Evolutionary conservation across 1,284 basidiomycete genomes (phyloP).

Genomic region (Dichomitus squalens): DNA sequence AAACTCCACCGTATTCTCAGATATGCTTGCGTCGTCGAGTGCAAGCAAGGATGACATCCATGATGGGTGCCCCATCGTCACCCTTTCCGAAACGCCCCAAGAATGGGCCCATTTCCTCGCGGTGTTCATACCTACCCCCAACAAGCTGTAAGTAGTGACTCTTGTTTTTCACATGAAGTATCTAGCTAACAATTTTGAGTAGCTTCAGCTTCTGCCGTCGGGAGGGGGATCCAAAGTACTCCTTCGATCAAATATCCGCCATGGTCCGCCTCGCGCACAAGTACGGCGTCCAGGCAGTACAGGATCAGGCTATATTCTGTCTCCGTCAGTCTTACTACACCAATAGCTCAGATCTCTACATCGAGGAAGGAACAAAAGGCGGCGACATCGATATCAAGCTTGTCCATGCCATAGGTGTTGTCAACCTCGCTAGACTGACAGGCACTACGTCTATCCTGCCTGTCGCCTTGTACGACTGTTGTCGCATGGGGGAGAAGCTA

Average conservation of each 20-base stretch:
- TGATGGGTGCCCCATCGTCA: conserved; percentile 11
- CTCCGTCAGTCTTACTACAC: no score
- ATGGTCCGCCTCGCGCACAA: conserved; percentile 9
- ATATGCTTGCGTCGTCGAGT: conserved; percentile 8
- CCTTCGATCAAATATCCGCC: not conserved
- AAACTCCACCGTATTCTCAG: conserved; percentile 12
- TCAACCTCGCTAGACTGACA: conserved; percentile 5
- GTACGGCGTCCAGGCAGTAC: conserved; percentile 2
- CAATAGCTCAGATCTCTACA: no score
- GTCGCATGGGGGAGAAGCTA: not conserved
- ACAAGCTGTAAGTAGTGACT: not conserved
- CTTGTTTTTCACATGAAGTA: not conserved
- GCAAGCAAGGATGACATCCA: not conserved
- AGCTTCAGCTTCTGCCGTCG: not conserved
- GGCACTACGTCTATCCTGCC: not conserved
- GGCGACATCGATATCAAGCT: not conserved
- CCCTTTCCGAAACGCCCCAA: conserved; percentile 1
- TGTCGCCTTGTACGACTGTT: not conserved
- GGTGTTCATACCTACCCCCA: not conserved
- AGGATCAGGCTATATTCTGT: not conserved
- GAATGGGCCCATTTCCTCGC: conserved; percentile 3
- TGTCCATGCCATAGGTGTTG: not conserved
- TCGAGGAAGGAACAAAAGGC: no score
- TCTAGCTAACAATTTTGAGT: not conserved
- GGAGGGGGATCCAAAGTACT: not conserved